Evolutionary conservation across 371 early-diverging fungal species (phyloP), one percentile per base, ranked within the genome.

Genomic region (Smittium culicis): DNA sequence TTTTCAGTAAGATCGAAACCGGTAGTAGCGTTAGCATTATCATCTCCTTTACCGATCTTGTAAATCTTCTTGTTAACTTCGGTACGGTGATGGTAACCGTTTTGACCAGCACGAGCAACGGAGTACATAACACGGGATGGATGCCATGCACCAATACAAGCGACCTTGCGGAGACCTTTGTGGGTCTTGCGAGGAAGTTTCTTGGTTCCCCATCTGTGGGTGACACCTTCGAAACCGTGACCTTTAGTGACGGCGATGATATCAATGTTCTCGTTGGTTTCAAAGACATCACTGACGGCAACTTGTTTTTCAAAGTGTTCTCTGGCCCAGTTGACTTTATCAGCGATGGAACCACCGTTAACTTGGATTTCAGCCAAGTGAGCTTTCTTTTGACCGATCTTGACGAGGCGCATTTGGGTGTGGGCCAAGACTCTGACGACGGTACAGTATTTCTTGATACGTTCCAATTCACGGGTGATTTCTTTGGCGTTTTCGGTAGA

Each of bases 111-210:
- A 82, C 99, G 94, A 69, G 99, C 92, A 73, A 99, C 99, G 67
- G 99, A 92, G 89, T 86, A 96, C 96, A 96, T 94, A 80, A 99
- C 99, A 72, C 97, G 91, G 77, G 91, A 85, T 79, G 99, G 99
- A 87, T 99, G 99, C 99, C 99, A 99, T 70, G 99, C 99, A 81
- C 99, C 99, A 79, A 99, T 99, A 90, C 99, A 99, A 75, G 99
- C 99, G 73, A 99, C 99, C 91, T 99, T 99, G 79, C 99, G 92
- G 73, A 95, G 88, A 92, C 99, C 99, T 83, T 93, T 93, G 85
- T 98, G 98, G 61, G 99, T 98, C 92, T 99, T 99, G 82, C 99
- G 88, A 68, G 99, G 99, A 72, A 98, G 91, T 88, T 97, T 99
- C 87, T 95, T 98, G 81, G 96, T 94, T 77, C 99, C 99, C 98